A percentile compares a stretch with the other conserved stretches of the same genome.
Conservation (phyloP, 345 rosid genomes). For the Corchorus olitorius region DNA sequence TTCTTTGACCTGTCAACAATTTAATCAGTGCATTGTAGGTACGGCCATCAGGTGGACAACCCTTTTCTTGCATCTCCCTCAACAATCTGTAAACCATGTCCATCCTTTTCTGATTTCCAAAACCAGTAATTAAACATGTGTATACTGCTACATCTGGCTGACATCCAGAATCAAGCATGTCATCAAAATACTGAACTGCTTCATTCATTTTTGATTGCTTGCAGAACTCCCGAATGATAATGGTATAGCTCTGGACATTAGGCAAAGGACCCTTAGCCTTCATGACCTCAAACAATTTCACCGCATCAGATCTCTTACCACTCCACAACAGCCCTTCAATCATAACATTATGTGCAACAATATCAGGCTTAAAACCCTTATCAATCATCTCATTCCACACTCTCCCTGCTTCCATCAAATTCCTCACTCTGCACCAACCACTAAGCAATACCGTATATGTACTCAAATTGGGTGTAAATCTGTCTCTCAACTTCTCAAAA, state of each 20-base stretch:
- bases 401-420: conserved; percentile 88
- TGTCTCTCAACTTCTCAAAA: conserved; percentile 68
- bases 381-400: conserved; percentile 92
- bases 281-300: conserved; percentile 84
- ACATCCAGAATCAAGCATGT: conserved; percentile 65
- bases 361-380: conserved; percentile 72
- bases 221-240: conserved; percentile 68
- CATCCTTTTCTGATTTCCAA: conserved; percentile 69
- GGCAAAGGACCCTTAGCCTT: conserved; percentile 79
- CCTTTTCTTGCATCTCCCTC: conserved; percentile 79
- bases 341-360: conserved; percentile 74
- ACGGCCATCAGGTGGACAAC: conserved; percentile 74
- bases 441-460: conserved; percentile 76
- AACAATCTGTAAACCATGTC: conserved; percentile 64
- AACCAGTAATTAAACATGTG: conserved; percentile 85
- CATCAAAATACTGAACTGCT: conserved; percentile 72
- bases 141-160: conserved; percentile 71
- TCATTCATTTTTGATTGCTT: conserved; percentile 74
- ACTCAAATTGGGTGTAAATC: conserved; percentile 72
- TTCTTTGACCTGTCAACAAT: conserved; percentile 59
- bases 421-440: conserved; percentile 81
- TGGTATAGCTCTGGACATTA: conserved; percentile 68
- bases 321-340: conserved; percentile 76
- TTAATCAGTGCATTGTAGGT: conserved; percentile 86
- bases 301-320: conserved; percentile 69